Evolutionary conservation across 495 filamentous ascomycete species (phyloP), one percentile per base, ranked within the genome.

Genomic region (Penicillium pulvis): DNA sequence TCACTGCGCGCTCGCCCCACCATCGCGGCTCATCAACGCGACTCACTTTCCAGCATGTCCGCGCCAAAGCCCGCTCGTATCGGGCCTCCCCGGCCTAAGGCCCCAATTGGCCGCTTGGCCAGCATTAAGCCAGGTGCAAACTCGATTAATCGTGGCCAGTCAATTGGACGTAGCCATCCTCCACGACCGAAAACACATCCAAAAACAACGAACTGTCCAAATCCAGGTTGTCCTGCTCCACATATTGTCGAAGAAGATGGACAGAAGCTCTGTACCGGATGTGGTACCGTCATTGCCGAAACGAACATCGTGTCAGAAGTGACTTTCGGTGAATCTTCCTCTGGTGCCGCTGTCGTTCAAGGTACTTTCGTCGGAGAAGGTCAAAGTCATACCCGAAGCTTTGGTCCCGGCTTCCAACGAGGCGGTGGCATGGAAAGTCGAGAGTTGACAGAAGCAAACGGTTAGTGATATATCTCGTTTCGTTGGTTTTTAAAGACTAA

Each of bases 231-330:
- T 66, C 70, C 75, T 41, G 74, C 72, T 17, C 75, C 76, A 51
- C 73, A 80, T 48, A 80, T 79, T 50, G 70, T 81, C 47, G 76
- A 77, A 43, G 81, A 87, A 58, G 82, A 83, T 53, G 83, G 80
- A 12, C 71, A 79, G 55, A 72, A 72, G 33, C 86, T 90, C 47
- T 98, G 94, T 77, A 80, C 82, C 31, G 87, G 81, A 39, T 98
- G 94, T 76, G 93, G 93, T 80, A 85, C 84, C 26, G 84, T 93
- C 55, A 81, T 92, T 60, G 84, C 88, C 58, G 87, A 93, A 63
- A 84, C 85, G 58, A 90, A 95, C 61, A 96, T 98, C 55, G 92
- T 97, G 53, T 83, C 91, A 20, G 94, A 98, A 66, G 83, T 98
- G 51, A 86, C 85, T 6, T 98, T 97, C 65, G 92, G 92, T 50